Conservation (phyloP, 257 asterid genomes). For the Gentiana dahurica region DNA sequence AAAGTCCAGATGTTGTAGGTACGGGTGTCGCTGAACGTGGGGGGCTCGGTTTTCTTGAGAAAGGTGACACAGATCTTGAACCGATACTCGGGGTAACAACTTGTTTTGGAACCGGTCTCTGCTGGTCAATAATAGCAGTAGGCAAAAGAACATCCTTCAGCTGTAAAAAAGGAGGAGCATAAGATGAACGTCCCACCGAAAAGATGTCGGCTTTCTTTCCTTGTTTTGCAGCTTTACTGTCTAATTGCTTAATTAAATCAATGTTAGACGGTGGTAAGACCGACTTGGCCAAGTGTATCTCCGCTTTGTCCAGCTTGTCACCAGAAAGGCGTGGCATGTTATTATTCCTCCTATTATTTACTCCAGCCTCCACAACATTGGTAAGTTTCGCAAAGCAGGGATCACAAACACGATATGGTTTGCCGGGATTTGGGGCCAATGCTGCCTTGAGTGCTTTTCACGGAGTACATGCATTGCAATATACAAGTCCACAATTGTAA, state of each 20-base stretch:
- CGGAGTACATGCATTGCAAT: conserved; percentile 91
- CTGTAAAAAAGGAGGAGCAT: conserved; percentile 62
- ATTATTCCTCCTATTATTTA: conserved; percentile 56
- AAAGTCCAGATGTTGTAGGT: conserved; percentile 84
- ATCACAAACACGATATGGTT: conserved; percentile 93
- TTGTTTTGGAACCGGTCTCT: conserved; percentile 56
- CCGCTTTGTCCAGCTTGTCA: conserved; percentile 73
- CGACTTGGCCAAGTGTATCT: conserved; percentile 55
- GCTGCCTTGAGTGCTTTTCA: conserved; percentile 76
- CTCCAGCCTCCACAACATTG: conserved; percentile 59
- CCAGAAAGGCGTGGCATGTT: conserved; percentile 72
- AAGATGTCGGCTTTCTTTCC: conserved; percentile 68
- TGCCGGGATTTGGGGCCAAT: conserved; percentile 87
- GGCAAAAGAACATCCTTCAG: conserved; percentile 55
- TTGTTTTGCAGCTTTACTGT: conserved; percentile 77
- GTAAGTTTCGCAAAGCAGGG: conserved; percentile 72
- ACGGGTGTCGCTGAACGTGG: conserved; percentile 89
- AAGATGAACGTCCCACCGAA: conserved; percentile 70
- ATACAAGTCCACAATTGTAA: conserved; percentile 92
- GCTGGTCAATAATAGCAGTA: conserved; percentile 36
- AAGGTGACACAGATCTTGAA: conserved; percentile 89
- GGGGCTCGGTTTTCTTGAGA: conserved; percentile 82
- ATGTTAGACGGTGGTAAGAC: conserved; percentile 54
- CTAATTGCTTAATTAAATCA: conserved; percentile 76
- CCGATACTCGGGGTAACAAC: conserved; percentile 45